Conservation (phyloP, 1,284 basidiomycete genomes). For the Coniophora puteana region DNA sequence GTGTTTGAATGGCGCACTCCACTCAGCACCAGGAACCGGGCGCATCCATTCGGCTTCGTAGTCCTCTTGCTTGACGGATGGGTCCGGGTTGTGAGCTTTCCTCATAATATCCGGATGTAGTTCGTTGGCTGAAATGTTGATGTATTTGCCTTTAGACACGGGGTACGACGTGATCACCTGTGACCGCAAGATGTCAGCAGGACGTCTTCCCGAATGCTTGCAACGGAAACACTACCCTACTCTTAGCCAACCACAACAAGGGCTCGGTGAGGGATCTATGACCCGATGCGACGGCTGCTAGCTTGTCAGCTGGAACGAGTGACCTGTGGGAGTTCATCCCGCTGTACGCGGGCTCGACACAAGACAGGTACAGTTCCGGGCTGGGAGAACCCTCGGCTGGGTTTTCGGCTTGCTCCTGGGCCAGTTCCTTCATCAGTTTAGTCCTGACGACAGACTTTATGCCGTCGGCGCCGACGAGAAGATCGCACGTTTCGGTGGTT, state of each 20-base stretch:
- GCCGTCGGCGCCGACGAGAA: slow-evolving; percentile 51
- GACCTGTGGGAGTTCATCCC: slow-evolving; percentile 38
- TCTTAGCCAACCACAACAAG: slow-evolving; percentile 9
- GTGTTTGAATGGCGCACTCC: slow-evolving; percentile 19
- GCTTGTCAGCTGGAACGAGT: slow-evolving; percentile 31
- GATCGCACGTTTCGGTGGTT: slow-evolving; percentile 36
- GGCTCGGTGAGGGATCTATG: slow-evolving; percentile 30
- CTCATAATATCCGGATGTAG: slow-evolving; percentile 23
- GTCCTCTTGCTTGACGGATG: slow-evolving; percentile 11
- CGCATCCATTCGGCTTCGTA: slow-evolving; percentile 27
- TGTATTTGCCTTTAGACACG: slow-evolving; percentile 23
- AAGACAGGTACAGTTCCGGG: slow-evolving; percentile 16
- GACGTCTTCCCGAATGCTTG: slow-evolving; percentile 24
- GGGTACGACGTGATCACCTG: slow-evolving; percentile 25
- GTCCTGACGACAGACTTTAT: slow-evolving; percentile 46
- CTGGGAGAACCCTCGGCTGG: slow-evolving; percentile 13
- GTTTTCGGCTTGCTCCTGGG: slow-evolving; percentile 10
- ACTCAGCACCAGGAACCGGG: slow-evolving; percentile 23
- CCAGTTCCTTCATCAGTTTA: slow-evolving; percentile 33
- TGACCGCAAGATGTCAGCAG: slow-evolving; percentile 15
- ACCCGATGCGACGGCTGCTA: slow-evolving; percentile 29
- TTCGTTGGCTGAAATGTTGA: slow-evolving; percentile 30
- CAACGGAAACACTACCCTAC: background rate
- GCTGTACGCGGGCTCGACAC: slow-evolving; percentile 37
- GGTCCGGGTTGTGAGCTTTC: slow-evolving; percentile 17